These are phyloP conservation scores for Geotrichum cucujoidarum DNA, from an alignment of 1,139 yeast species.

Conservation along the genomic window DNA sequence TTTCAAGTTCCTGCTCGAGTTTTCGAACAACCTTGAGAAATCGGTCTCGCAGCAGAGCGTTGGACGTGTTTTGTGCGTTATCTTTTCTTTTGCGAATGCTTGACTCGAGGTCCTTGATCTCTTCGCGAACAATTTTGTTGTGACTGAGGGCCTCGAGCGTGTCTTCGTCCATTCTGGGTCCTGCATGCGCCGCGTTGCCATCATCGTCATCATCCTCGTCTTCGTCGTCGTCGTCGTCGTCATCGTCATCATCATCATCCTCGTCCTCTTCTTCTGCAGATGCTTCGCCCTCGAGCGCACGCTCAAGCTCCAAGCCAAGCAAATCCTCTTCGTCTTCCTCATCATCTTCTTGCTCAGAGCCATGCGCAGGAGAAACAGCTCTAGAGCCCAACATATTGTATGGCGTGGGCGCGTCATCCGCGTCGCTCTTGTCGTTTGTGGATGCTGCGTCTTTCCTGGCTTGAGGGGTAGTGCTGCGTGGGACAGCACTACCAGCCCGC, in stretches of 20 bases:
- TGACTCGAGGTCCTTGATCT: slow-evolving; percentile 72
- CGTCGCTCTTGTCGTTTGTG: slow-evolving; percentile 6
- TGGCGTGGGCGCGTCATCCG: slow-evolving; percentile 30
- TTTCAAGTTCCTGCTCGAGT: slow-evolving; percentile 75
- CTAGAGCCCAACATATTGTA: slow-evolving; percentile 32
- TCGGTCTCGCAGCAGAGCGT: slow-evolving; percentile 84
- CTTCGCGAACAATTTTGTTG: slow-evolving; percentile 74
- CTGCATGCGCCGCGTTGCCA: slow-evolving; percentile 52
- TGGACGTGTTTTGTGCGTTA: slow-evolving; percentile 72
- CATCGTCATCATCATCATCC: slow-evolving; percentile 24
- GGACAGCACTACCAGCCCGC: slow-evolving; percentile 16
- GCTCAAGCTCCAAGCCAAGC: slow-evolving; percentile 27
- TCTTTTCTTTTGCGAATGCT: slow-evolving; percentile 73
- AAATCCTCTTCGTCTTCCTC: slow-evolving; percentile 30
- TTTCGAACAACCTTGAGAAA: slow-evolving; percentile 76
- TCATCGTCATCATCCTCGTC: slow-evolving; percentile 53
- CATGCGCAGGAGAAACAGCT: slow-evolving; percentile 25
- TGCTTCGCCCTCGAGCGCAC: slow-evolving; percentile 25
- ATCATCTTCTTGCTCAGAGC: slow-evolving; percentile 24
- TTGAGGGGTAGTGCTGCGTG: slow-evolving; percentile 7
- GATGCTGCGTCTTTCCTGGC: slow-evolving; percentile 5
- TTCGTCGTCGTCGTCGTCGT: slow-evolving; percentile 42
- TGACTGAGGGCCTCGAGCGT: slow-evolving; percentile 53
- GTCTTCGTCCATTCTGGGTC: slow-evolving; percentile 40
- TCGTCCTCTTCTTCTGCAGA: slow-evolving; percentile 27